phyloP scores from a whole-genome alignment of 306 rosid genomes.

The Castanopsis chinensis region DNA sequence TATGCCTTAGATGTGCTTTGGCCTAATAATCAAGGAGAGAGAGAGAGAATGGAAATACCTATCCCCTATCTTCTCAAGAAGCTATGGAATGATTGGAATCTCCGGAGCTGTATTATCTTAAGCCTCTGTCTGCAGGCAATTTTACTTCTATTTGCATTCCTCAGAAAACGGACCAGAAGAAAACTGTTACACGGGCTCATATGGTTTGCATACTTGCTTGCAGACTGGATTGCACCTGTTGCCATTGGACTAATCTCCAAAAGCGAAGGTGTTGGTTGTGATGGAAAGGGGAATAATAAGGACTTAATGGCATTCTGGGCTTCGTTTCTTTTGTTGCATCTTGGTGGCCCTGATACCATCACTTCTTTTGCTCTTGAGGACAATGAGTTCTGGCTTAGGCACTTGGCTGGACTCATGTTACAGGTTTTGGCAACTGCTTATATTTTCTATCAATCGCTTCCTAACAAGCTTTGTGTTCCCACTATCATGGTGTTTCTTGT shows the following conservation, averaged over 20 bases:
- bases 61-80: neutral
- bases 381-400: conserved; percentile 36
- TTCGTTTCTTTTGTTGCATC: conserved; percentile 32
- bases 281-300: neutral
- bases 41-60: too few relatives aligned
- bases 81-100: conserved; percentile 21
- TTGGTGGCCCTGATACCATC: conserved; percentile 37
- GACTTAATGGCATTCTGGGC: conserved; percentile 29
- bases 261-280: neutral
- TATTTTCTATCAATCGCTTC: conserved; percentile 7
- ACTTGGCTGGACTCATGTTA: conserved; percentile 6
- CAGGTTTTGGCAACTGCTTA: conserved; percentile 23
- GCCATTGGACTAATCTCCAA: conserved; percentile 27
- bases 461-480: conserved; percentile 5
- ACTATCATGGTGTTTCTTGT: conserved; percentile 13
- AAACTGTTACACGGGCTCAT: neutral
- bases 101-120: neutral
- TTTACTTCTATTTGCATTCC: neutral
- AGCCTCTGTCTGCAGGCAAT: conserved; percentile 16
- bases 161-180: conserved; percentile 17
- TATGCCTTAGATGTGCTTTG: too few relatives aligned
- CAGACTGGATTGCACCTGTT: conserved; percentile 28
- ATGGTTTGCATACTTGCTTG: conserved; percentile 28
- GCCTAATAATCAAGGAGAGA: too few relatives aligned
- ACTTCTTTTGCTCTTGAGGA: conserved; percentile 40